A percentile compares a stretch with the other conserved stretches of the same genome.
These are phyloP conservation scores for Sporisorium graminicola DNA, from an alignment of 1,284 basidiomycete genomes.

Conservation along the genomic window DNA sequence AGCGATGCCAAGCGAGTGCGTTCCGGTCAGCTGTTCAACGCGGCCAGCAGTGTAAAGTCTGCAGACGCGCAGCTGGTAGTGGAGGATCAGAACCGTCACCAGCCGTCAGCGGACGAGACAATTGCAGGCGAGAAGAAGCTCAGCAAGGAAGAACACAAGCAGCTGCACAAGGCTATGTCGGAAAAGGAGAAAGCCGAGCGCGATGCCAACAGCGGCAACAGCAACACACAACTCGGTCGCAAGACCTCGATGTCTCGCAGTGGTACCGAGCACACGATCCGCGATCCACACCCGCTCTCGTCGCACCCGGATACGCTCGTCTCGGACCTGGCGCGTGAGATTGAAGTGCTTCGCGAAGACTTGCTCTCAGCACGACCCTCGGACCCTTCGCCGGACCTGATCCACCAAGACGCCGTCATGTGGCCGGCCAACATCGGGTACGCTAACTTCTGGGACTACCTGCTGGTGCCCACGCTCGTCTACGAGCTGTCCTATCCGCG, in stretches of 20 bases:
- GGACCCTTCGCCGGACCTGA: slow-evolving; percentile 11
- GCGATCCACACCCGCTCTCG: slow-evolving; percentile 75
- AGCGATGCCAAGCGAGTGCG: slow-evolving; percentile 30
- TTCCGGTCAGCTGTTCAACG: slow-evolving; percentile 19
- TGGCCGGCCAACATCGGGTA: slow-evolving; percentile 90
- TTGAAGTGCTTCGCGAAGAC: slow-evolving; percentile 82
- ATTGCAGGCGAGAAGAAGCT: slow-evolving; percentile 16
- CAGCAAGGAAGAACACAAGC: slow-evolving; percentile 38
- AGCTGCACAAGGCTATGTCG: slow-evolving; percentile 31
- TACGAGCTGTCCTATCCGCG: slow-evolving; percentile 97
- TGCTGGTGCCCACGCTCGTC: slow-evolving; percentile 90
- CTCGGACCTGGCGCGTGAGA: slow-evolving; percentile 80
- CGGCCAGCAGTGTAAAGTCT: neutral
- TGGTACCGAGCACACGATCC: slow-evolving; percentile 41
- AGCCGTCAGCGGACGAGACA: neutral
- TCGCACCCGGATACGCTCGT: slow-evolving; percentile 81
- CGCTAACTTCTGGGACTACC: slow-evolving; percentile 87
- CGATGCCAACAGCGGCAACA: neutral
- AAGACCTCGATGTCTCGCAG: slow-evolving; percentile 11
- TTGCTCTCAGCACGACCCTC: slow-evolving; percentile 72
- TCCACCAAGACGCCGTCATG: slow-evolving; percentile 68
- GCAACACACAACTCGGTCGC: slow-evolving; percentile 5
- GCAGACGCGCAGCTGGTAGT: slow-evolving; percentile 7
- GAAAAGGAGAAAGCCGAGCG: slow-evolving; percentile 37
- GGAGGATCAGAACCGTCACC: slow-evolving; percentile 8